phyloP scores from a whole-genome alignment of 345 rosid genomes.

The Gossypium bickii region DNA sequence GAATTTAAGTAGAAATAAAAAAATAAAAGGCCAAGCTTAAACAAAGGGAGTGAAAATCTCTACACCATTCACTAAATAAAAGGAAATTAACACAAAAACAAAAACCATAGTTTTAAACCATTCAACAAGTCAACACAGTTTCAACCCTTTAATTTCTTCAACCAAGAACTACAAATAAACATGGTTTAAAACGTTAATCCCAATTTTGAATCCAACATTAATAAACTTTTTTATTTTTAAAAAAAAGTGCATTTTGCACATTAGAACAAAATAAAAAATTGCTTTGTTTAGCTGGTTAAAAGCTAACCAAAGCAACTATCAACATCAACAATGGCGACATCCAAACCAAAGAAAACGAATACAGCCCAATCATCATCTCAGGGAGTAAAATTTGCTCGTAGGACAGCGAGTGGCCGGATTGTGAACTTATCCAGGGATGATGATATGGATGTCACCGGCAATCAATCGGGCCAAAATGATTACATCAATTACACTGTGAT shows the following conservation, averaged over 20 bases:
- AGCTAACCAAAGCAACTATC: not conserved
- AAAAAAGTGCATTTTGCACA: slow-evolving; percentile 4
- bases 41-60: slow-evolving; percentile 30
- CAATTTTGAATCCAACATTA: not conserved
- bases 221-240: not conserved
- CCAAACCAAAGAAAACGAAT: slow-evolving; percentile 36
- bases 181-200: slow-evolving; percentile 2
- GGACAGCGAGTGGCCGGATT: slow-evolving; percentile 67
- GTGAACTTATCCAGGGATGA: slow-evolving; percentile 72
- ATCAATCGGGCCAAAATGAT: slow-evolving; percentile 62
- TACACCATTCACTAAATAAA: slow-evolving; percentile 14
- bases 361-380: slow-evolving; percentile 58
- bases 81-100: slow-evolving; percentile 7
- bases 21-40: slow-evolving; percentile 27
- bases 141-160: slow-evolving; percentile 10
- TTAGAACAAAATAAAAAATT: not conserved
- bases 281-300: not conserved
- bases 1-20: not conserved
- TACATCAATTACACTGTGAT: slow-evolving; percentile 84
- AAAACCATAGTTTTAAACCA: slow-evolving; percentile 13
- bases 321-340: slow-evolving; percentile 33
- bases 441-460: slow-evolving; percentile 65
- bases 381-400: slow-evolving; percentile 53
- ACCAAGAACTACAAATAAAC: slow-evolving; percentile 13
- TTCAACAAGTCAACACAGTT: slow-evolving; percentile 13